Base-by-base conservation (phyloP, 2,329 filamentous ascomycete species). In the Pseudocercospora pini-densiflorae region DNA sequence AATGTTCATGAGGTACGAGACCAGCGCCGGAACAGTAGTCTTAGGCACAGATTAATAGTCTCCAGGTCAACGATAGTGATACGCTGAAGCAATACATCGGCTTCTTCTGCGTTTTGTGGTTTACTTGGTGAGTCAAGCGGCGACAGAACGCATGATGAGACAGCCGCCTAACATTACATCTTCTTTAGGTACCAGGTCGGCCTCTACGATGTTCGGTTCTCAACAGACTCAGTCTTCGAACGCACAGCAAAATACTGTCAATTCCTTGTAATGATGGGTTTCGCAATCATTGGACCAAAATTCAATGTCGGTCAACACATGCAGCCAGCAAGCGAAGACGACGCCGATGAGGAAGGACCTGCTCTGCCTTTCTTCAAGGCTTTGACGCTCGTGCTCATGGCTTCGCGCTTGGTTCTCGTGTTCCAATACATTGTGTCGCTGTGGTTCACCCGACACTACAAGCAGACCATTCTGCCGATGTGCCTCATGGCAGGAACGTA, bases 171-270 rank as follows among this genome's bases (percentile, higher is more conserved):
- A 24, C 45, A 24, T 24, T 21, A n/a, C 27, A 90, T 88, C 88
- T 85, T 89, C 64, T 89, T 86, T 23, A 91, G 89, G 89, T 83
- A 90, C 36, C 81, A 88, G 65, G 85, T 88, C 24, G 84, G 85
- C 8, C 78, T 90, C 1, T 90, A 88, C 75, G 89, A 91, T 76
- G 85, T 90, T 36, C 87, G 89, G 0, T 91, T 89, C 74, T 84
- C 86, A 0, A 82, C 86, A 24, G 89, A 91, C 76, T 88, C 85
- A 45, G 80, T 90, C 40, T 88, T 90, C 71, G 86, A 90, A 70
- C 84, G 89, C 31, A 70, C 82, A 24, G 85, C 84, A 66, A 87
- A 89, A 72, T 85, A 83, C 2, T 69, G 87, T 1, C 88, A 90
- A 69, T 85, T 91, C 4, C 88, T 84, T 27, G 85, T 88, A 43